phyloP scores from a whole-genome alignment of 495 filamentous ascomycete species.

The Cladorrhinum samala region DNA sequence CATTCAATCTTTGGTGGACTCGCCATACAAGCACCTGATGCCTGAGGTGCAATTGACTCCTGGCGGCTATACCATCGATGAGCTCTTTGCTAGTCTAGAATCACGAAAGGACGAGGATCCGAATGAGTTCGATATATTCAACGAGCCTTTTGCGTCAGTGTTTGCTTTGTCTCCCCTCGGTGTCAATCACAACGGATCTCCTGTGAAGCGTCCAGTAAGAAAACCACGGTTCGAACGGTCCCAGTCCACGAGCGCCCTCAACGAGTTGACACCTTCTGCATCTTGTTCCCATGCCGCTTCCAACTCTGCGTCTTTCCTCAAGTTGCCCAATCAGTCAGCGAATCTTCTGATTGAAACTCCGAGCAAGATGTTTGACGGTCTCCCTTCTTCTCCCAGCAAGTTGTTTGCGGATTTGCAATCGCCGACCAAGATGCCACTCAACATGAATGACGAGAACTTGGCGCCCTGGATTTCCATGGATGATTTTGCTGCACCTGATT shows the following conservation, averaged over 20 bases:
- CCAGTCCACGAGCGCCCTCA: conserved; percentile 54
- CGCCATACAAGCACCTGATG: conserved; percentile 63
- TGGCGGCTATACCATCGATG: conserved; percentile 60
- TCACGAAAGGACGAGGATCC: conserved; percentile 45
- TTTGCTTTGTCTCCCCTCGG: conserved; percentile 33
- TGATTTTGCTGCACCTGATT: conserved; percentile 48
- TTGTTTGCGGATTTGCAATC: conserved; percentile 53
- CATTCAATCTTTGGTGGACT: conserved; percentile 82
- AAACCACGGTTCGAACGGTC: conserved; percentile 55
- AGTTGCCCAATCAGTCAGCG: conserved; percentile 34
- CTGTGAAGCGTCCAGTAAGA: conserved; percentile 66
- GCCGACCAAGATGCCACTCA: conserved; percentile 33
- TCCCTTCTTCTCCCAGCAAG: conserved; percentile 43
- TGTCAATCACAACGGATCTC: conserved; percentile 53
- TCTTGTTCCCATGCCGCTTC: conserved; percentile 38
- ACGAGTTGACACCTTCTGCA: conserved; percentile 55
- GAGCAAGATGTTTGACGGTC: conserved; percentile 48
- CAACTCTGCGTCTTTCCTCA: conserved; percentile 41
- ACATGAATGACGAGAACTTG: conserved; percentile 38
- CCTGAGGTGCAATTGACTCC: conserved; percentile 65
- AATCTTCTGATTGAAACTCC: conserved; percentile 43
- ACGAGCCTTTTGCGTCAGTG: conserved; percentile 50
- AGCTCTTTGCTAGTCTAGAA: conserved; percentile 34
- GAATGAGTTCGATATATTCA: conserved; percentile 64
- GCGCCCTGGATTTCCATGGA: conserved; percentile 42